Conservation (phyloP, 768 basidiomycete genomes). For the Boletus tylopilopsis region DNA sequence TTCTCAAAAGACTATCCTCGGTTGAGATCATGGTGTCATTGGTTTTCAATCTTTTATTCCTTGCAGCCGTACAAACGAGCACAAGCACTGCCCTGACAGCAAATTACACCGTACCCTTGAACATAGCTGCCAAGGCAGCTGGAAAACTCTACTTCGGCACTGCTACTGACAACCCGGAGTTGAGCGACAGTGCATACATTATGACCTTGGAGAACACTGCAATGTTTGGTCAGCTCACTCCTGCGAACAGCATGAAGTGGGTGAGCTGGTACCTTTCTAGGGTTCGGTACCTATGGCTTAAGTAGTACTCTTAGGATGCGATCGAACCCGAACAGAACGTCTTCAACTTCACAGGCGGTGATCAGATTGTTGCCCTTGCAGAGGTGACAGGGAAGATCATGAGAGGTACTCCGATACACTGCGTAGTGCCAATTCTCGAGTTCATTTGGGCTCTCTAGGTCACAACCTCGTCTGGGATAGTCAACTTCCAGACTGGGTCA, state of each 20-base stretch:
- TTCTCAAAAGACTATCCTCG: not conserved
- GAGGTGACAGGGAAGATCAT: constrained; percentile 16
- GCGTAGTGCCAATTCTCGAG: not conserved
- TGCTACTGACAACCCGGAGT: constrained; percentile 46
- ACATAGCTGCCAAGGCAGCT: constrained; percentile 36
- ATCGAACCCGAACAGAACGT: constrained; percentile 23
- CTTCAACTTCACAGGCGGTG: constrained; percentile 21
- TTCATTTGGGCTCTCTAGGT: constrained; percentile 2
- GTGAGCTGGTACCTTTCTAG: constrained; percentile 5
- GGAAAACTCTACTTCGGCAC: constrained; percentile 47
- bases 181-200: constrained; percentile 30
- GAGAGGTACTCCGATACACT: constrained; percentile 10
- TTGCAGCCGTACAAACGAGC: constrained; percentile 4
- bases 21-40: constrained; percentile 2
- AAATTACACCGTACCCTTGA: constrained; percentile 20
- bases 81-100: constrained; percentile 3
- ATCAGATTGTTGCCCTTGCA: constrained; percentile 19
- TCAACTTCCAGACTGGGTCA: constrained; percentile 17
- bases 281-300: not conserved
- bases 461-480: constrained; percentile 19
- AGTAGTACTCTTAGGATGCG: constrained; percentile 8
- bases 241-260: constrained; percentile 20
- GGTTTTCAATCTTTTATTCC: constrained; percentile 1
- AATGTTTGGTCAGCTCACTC: constrained; percentile 21
- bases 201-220: constrained; percentile 4